Percentiles rank a stretch among this genome's conserved stretches.
phyloP scores from a whole-genome alignment of 2,329 filamentous ascomycete genomes.

The Thermothelomyces thermophilus region DNA sequence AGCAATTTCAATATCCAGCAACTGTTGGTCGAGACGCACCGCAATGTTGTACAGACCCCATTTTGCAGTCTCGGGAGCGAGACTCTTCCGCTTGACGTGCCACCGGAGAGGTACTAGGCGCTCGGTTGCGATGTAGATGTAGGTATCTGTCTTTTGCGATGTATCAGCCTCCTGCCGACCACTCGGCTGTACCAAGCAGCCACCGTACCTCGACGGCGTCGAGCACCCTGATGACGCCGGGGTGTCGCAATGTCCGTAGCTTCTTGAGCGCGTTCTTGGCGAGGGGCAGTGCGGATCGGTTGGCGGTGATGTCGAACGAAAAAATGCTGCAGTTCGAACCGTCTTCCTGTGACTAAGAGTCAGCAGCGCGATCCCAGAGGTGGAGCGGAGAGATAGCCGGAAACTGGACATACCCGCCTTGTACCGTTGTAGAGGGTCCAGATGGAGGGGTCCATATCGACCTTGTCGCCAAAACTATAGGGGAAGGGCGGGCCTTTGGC shows the following conservation, averaged over 20 bases:
- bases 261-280: slow-evolving; percentile 94
- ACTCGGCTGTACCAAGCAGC: not conserved
- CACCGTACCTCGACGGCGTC: slow-evolving; percentile 79
- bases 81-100: slow-evolving; percentile 81
- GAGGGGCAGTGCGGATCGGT: slow-evolving; percentile 74
- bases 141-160: slow-evolving; percentile 68
- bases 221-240: slow-evolving; percentile 86
- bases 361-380: not conserved
- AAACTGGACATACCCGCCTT: slow-evolving; percentile 66
- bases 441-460: slow-evolving; percentile 87
- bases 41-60: slow-evolving; percentile 89
- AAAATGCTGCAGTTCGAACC: slow-evolving; percentile 93
- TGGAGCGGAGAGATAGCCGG: not conserved
- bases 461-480: slow-evolving; percentile 85
- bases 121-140: slow-evolving; percentile 95
- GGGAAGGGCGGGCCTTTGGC: slow-evolving; percentile 90
- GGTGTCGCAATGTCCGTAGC: slow-evolving; percentile 84
- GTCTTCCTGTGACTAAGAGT: slow-evolving; percentile 62
- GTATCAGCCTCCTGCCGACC: slow-evolving; percentile 12
- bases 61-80: slow-evolving; percentile 89
- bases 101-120: slow-evolving; percentile 79
- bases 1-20: not conserved
- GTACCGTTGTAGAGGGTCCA: slow-evolving; percentile 97
- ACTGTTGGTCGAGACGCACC: slow-evolving; percentile 38
- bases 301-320: slow-evolving; percentile 80